Evolutionary conservation across 129 eudicot species (phyloP), one percentile per base, ranked within the genome.

Genomic region (Sambucus nigra): DNA sequence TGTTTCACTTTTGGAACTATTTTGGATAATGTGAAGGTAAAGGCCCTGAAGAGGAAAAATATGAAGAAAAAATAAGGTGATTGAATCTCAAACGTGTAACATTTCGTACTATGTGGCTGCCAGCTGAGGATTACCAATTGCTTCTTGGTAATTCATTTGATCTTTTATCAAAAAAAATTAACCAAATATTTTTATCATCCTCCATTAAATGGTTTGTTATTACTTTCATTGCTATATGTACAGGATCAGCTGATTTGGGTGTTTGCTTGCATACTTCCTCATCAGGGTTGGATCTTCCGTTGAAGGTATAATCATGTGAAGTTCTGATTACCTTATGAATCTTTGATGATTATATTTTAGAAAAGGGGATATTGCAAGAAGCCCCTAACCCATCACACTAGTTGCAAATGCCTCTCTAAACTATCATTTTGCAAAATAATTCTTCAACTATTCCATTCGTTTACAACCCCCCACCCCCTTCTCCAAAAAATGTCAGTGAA

Each of bases 191-290:
- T 10, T 23, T 55, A 32, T 32, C 23, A 23, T 60, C 16, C 41
- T 17, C 29, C 53, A 20, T 55, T 29, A 10, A 29, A 21, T 47
- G 9, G 23, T 41, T 29, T 18, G 24, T 71, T 26, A 61, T 51
- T 25, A 23, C 18, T 50, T 57, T 20, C 51, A 44, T 33, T 54
- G 23, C 38, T 55, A 27, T 59, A 53, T 50, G 6, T 65, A 53
- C 65, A 91, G 95, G 98, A 39, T 85, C 98, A 3, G 98, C 98
- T 47, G 98, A 91, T 75, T 80, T 91, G 52, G 98, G 98, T 47
- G 98, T 91, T 51, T 91, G 95, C 69, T 66, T 91, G 65, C 98
- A 91, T 81, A 85, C 95, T 60, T 91, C 98, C 38, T 91, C 98
- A 50, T 91, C 98, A 45, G 98, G 98, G 64, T 69, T 91, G 84